Base-by-base conservation (phyloP, 2,329 filamentous ascomycete genomes). In the Penicillium sp. region DNA sequence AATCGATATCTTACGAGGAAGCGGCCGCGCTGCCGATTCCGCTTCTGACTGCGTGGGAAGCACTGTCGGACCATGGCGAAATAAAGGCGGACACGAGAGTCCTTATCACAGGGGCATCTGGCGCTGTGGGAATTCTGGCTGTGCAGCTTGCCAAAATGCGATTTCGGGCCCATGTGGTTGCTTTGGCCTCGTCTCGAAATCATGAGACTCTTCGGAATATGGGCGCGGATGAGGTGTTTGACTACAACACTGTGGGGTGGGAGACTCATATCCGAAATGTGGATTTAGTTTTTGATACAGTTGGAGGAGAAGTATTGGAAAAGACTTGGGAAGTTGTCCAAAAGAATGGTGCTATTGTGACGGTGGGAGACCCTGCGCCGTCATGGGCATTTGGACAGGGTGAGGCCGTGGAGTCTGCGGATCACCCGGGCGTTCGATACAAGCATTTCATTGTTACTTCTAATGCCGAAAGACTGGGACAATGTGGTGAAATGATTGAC, bases 211-310 rank as follows among this genome's bases (percentile, higher is more conserved):
- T 51, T 17, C 37, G 26, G 13, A 9, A 13, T 9, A 18, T 51
- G 4, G 48, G 48, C 7, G 48, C 48, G 13, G 13, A 27, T 41
- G 48, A 51, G 21, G 27, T 29, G 7, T 15, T 46, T 6, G 48
- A 51, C 27, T 51, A 51, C 21, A 32, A 40, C 1, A n/a, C 15
- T 9, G 9, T 10, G 1, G 41, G 33, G 2, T 52, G 43, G 43
- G 49, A 47, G 20, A 43, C 15, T 8, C 15, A 32, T 3, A 13
- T 52, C 7, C 3, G 23, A 4, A 32, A 20, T 0, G 34, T 65
- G 0, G 51, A 71, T 34, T 55, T 61, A 0, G 63, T 72, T 2
- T 55, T 73, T 12, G 71, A 73, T 43, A 68, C 67, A 0, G 70
- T 65, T 4, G 69, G 70, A 0, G 60, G 62, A 1, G 54, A 60